A percentile compares a stretch with the other conserved stretches of the same genome.
phyloP scores from a whole-genome alignment of 805 yeast genomes.

The Saccharomyces paradoxus region DNA sequence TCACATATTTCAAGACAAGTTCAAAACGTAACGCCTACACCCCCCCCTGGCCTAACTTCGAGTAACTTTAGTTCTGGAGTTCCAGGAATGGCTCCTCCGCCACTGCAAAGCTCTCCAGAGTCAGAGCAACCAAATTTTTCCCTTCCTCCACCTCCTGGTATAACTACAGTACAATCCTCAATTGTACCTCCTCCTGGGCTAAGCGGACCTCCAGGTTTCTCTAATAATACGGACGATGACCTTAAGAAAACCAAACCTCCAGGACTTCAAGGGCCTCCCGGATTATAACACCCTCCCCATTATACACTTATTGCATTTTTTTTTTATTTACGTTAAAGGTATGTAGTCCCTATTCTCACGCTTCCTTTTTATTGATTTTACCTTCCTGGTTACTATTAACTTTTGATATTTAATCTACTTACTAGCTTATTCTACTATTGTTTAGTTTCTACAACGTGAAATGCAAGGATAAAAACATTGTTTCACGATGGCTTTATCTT shows the following conservation, averaged over 20 bases:
- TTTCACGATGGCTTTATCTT: not conserved
- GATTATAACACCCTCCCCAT: conserved; percentile 18
- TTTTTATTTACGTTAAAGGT: not conserved
- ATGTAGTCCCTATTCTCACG: not conserved
- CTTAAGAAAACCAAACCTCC: conserved; percentile 10
- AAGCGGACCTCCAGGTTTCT: conserved; percentile 21
- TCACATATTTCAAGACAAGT: not conserved
- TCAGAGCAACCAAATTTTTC: conserved; percentile 1
- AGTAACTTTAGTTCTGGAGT: conserved; percentile 7
- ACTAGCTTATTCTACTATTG: not conserved
- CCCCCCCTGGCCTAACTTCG: conserved; percentile 9
- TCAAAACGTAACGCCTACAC: not conserved
- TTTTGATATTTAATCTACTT: not conserved
- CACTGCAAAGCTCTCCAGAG: conserved; percentile 8
- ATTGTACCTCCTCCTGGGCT: conserved; percentile 16
- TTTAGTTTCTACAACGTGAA: not conserved
- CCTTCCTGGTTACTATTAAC: not conserved
- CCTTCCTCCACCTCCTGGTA: conserved; percentile 3
- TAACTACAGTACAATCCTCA: not conserved
- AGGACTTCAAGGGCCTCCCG: conserved; percentile 25
- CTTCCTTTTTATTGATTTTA: not conserved
- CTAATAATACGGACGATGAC: not conserved
- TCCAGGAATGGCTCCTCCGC: conserved; percentile 18
- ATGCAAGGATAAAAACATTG: not conserved
- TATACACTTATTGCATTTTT: conserved; percentile 1